A percentile compares a stretch with the other conserved stretches of the same genome.
Conservation (phyloP, 2,329 filamentous ascomycete species). For the Lachnellula arida region DNA sequence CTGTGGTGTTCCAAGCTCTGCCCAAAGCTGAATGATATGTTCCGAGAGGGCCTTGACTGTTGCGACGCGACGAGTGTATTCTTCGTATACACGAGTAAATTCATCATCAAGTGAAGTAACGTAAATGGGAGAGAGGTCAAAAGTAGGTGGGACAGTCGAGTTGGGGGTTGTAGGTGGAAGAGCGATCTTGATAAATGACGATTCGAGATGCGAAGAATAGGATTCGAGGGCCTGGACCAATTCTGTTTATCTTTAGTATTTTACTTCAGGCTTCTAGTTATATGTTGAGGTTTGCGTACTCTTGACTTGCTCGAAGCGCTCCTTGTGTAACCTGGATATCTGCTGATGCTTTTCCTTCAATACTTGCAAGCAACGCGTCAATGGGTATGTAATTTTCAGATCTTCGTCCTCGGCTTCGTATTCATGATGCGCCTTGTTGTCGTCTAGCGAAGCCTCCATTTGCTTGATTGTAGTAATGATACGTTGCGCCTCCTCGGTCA, state of each 20-base stretch:
- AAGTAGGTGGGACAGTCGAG: constrained; percentile 71
- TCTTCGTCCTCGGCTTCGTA: constrained; percentile 63
- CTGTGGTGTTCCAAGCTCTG: constrained; percentile 89
- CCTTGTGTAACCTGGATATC: constrained; percentile 76
- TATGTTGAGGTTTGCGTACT: constrained; percentile 54
- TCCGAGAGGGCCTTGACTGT: constrained; percentile 72
- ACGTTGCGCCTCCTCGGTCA: constrained; percentile 84
- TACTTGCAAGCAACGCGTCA: constrained; percentile 70
- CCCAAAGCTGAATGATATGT: constrained; percentile 91
- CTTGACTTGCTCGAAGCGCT: constrained; percentile 92
- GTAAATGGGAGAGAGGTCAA: constrained; percentile 89
- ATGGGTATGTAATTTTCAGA: constrained; percentile 74
- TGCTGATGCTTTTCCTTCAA: constrained; percentile 84
- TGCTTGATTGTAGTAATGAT: constrained; percentile 84
- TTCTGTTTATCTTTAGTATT: constrained; percentile 49
- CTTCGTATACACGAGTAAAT: constrained; percentile 92
- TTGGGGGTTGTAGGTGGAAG: constrained; percentile 79
- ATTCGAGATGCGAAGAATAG: constrained; percentile 92
- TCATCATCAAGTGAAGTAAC: constrained; percentile 82
- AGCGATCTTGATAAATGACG: constrained; percentile 78
- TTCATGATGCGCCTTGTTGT: constrained; percentile 60
- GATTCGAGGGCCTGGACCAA: constrained; percentile 90
- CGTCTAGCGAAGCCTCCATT: constrained; percentile 87
- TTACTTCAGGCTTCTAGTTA: neutral
- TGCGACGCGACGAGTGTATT: constrained; percentile 80